Percentiles rank a stretch among this genome's conserved stretches.
Evolutionary conservation across 495 filamentous ascomycete genomes (phyloP).

Genomic region (Chlorociboria aeruginascens): DNA sequence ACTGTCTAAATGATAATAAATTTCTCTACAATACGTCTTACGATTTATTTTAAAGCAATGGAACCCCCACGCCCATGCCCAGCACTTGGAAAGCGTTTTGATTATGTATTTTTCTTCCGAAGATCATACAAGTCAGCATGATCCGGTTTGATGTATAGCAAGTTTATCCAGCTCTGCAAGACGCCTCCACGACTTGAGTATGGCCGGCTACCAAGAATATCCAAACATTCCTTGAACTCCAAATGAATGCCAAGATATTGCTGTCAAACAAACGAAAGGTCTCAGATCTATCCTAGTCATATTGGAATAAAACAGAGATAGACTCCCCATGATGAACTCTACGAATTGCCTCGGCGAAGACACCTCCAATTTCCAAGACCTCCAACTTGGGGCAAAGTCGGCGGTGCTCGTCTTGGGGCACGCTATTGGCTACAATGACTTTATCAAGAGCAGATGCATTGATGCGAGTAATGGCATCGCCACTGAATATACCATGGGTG

Average conservation of each 20-base stretch:
- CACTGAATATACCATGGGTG: constrained; percentile 88
- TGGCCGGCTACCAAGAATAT: not conserved
- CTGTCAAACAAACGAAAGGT: constrained; percentile 9
- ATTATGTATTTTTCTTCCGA: not conserved
- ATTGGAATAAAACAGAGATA: constrained; percentile 83
- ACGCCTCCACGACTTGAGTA: not conserved
- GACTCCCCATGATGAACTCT: constrained; percentile 96
- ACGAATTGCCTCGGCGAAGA: constrained; percentile 96
- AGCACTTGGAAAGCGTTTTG: not conserved
- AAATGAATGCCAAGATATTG: constrained; percentile 6
- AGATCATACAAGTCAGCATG: not conserved
- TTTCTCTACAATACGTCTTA: too few species aligned
- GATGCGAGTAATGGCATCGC: constrained; percentile 89
- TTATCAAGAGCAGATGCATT: constrained; percentile 82
- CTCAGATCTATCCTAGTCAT: constrained; percentile 53
- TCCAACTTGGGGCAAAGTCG: constrained; percentile 72
- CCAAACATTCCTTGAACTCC: constrained; percentile 14
- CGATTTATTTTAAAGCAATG: too few species aligned
- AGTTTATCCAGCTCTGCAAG: not conserved
- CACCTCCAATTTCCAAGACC: constrained; percentile 78
- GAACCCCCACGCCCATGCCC: too few species aligned
- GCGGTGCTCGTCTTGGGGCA: constrained; percentile 76
- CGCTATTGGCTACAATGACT: constrained; percentile 88
- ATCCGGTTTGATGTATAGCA: not conserved
- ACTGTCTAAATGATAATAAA: too few species aligned